Evolutionary conservation across 208 protist genomes (phyloP).

Genomic region (Tetramitus jugosus): DNA sequence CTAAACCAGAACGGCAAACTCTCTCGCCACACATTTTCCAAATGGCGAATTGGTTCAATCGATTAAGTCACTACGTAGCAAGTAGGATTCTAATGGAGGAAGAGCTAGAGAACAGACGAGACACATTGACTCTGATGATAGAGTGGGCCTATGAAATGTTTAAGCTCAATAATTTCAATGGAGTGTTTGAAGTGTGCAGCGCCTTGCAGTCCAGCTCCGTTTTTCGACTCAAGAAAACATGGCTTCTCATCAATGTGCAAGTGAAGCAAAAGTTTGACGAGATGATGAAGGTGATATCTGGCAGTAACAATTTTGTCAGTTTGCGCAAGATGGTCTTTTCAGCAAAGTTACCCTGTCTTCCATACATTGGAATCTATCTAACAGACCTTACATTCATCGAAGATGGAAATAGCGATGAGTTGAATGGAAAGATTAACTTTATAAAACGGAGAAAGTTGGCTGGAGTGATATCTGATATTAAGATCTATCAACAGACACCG

Average conservation of each 20-base stretch:
- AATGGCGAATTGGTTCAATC: conserved; percentile 39
- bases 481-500: neutral
- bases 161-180: conserved; percentile 32
- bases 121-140: conserved; percentile 28
- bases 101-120: conserved; percentile 24
- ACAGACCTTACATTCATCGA: conserved; percentile 34
- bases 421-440: neutral
- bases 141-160: conserved; percentile 28
- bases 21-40: conserved; percentile 27
- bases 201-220: conserved; percentile 21
- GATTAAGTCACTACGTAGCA: conserved; percentile 1
- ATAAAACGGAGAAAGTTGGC: neutral
- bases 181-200: conserved; percentile 29
- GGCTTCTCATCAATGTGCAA: conserved; percentile 17
- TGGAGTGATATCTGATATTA: neutral
- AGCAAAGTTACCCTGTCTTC: conserved; percentile 25
- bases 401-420: conserved; percentile 22
- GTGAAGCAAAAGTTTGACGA: conserved; percentile 25
- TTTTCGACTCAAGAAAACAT: conserved; percentile 31
- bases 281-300: conserved; percentile 18
- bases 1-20: conserved; percentile 6
- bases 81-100: conserved; percentile 18
- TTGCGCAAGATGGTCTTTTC: neutral
- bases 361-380: conserved; percentile 34
- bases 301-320: neutral